A percentile compares a stretch with the other conserved stretches of the same genome.
Conservation (phyloP, 148 eudicot species). For the Heliosperma pusillum region DNA sequence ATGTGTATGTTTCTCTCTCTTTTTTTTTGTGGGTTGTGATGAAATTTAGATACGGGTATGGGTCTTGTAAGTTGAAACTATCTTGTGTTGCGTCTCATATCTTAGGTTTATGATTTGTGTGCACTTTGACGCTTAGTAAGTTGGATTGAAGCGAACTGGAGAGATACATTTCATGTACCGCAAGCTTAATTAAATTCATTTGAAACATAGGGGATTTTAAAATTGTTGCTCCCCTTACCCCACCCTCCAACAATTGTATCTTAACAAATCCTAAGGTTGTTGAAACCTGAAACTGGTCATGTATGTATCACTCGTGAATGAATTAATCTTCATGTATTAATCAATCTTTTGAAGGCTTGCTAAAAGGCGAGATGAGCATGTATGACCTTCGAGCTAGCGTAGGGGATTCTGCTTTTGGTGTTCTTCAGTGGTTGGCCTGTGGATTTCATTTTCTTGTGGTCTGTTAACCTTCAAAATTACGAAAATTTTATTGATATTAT, state of each 20-base stretch:
- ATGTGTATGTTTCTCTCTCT: slow-evolving; percentile 54
- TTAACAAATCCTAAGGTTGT: background rate
- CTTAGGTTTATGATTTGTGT: background rate
- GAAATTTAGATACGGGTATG: background rate
- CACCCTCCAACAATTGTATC: background rate
- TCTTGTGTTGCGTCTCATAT: background rate
- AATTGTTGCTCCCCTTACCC: no score
- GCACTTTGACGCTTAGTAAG: background rate
- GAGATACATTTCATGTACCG: background rate
- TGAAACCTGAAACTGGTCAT: background rate
- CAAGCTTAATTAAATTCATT: no score
- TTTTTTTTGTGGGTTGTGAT: background rate
- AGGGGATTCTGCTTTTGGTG: background rate
- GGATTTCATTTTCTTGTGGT: background rate
- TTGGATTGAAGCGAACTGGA: background rate
- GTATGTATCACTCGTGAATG: background rate
- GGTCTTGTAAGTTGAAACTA: background rate
- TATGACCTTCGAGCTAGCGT: background rate
- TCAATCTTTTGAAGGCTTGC: background rate
- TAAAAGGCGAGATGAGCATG: background rate
- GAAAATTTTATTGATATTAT: background rate
- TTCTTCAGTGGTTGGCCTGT: background rate
- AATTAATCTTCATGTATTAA: background rate
- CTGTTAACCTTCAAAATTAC: background rate
- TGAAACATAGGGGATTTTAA: no score